These are phyloP conservation scores for Mallotus japonicus DNA, from an alignment of 441 rosid genomes.

Conservation along the genomic window DNA sequence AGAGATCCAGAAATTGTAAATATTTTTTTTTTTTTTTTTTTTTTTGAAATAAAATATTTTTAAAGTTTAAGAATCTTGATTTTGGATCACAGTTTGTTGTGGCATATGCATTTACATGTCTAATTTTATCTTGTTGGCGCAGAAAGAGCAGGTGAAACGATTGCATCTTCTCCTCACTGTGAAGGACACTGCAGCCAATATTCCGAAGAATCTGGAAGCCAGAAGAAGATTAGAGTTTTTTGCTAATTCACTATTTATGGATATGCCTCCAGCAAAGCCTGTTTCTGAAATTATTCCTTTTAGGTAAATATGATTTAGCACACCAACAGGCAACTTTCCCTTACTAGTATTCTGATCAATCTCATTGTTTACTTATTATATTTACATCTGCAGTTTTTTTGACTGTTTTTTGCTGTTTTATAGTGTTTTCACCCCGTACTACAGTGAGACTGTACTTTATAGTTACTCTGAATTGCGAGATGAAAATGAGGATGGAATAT, in stretches of 20 bases:
- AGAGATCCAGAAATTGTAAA: slow-evolving; percentile 89
- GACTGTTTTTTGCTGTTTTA: slow-evolving; percentile 24
- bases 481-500: slow-evolving; percentile 99
- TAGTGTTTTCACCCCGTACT: slow-evolving; percentile 99
- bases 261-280: slow-evolving; percentile 90
- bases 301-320: slow-evolving; percentile 42
- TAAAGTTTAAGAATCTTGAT: slow-evolving; percentile 10
- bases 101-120: slow-evolving; percentile 22
- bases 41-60: slow-evolving; percentile 39
- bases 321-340: slow-evolving; percentile 14
- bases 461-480: slow-evolving; percentile 85
- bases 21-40: slow-evolving; percentile 14
- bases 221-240: slow-evolving; percentile 96
- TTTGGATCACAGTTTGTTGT: slow-evolving; percentile 20
- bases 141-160: slow-evolving; percentile 96
- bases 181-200: slow-evolving; percentile 89
- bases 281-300: slow-evolving; percentile 91
- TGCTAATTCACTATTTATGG: slow-evolving; percentile 91
- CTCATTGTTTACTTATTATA: slow-evolving; percentile 21
- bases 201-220: slow-evolving; percentile 98
- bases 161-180: slow-evolving; percentile 97
- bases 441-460: slow-evolving; percentile 98
- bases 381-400: slow-evolving; percentile 20
- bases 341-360: slow-evolving; percentile 7
- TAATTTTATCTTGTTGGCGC: slow-evolving; percentile 29